These are phyloP conservation scores for Salix suchowensis DNA, from an alignment of 345 rosid species.

Conservation along the genomic window DNA sequence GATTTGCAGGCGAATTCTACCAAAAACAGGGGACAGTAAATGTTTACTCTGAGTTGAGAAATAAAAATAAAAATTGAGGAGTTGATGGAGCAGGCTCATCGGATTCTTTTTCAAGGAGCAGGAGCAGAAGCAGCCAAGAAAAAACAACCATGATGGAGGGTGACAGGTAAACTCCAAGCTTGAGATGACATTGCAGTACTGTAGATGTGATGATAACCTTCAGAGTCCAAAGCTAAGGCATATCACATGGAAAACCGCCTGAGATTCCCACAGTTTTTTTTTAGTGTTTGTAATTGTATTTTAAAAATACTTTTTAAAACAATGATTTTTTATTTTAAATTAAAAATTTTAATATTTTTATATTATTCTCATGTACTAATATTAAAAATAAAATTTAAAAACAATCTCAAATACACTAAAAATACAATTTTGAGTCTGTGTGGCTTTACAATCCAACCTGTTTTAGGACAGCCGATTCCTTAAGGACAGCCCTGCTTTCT, in stretches of 20 bases:
- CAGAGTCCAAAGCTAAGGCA: constrained; percentile 5
- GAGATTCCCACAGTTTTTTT: constrained; percentile 3
- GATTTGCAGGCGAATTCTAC: not conserved
- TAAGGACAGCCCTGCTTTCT: not conserved
- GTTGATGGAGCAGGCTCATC: not conserved
- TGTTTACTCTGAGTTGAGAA: too few species aligned
- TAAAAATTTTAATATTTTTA: too few species aligned
- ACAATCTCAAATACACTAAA: too few species aligned
- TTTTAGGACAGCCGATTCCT: not conserved
- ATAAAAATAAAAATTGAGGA: not conserved
- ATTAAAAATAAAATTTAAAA: too few species aligned
- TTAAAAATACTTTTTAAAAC: too few species aligned
- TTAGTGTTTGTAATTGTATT: too few species aligned
- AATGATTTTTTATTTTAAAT: too few species aligned
- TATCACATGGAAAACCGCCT: constrained; percentile 1
- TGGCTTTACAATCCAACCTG: too few species aligned
- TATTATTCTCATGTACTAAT: too few species aligned
- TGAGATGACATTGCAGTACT: not conserved
- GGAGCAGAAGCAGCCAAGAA: constrained; percentile 9
- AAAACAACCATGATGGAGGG: constrained; percentile 5
- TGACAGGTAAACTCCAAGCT: not conserved
- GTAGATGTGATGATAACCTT: not conserved
- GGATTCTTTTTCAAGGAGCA: not conserved
- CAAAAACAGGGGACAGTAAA: not conserved
- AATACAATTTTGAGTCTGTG: not conserved